phyloP scores from a whole-genome alignment of 768 basidiomycete genomes.

The Chalciporus chontae region DNA sequence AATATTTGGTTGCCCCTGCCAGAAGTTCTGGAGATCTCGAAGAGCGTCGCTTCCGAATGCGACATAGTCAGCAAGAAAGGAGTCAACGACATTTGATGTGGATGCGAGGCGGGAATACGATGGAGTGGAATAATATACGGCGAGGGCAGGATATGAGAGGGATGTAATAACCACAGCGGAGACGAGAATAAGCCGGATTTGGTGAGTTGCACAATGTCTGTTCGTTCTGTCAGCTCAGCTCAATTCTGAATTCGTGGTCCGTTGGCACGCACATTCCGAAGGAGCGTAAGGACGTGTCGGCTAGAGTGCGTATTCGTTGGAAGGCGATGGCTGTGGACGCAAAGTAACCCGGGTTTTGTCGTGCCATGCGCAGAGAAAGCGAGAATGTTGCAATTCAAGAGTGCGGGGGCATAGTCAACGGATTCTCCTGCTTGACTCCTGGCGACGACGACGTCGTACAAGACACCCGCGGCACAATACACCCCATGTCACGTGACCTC shows the following conservation, averaged over 20 bases:
- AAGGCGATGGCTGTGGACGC: conserved; percentile 17
- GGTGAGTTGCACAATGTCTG: conserved; percentile 88
- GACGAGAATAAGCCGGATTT: conserved; percentile 84
- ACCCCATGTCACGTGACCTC: conserved; percentile 16
- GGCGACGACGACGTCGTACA: background rate
- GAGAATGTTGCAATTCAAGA: background rate
- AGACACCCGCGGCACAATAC: background rate
- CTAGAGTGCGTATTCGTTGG: conserved; percentile 37
- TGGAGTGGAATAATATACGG: conserved; percentile 74
- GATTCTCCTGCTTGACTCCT: background rate
- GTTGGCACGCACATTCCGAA: conserved; percentile 72
- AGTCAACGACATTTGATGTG: conserved; percentile 57
- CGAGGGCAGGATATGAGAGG: conserved; percentile 87
- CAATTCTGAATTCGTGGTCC: background rate
- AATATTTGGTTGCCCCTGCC: conserved; percentile 63
- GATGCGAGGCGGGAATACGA: conserved; percentile 54
- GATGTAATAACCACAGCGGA: conserved; percentile 86
- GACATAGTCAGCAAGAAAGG: conserved; percentile 52
- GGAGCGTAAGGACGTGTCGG: conserved; percentile 56
- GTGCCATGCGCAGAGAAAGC: conserved; percentile 21
- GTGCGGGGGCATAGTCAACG: background rate
- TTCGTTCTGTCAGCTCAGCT: conserved; percentile 7
- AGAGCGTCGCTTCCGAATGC: conserved; percentile 52
- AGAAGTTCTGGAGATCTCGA: conserved; percentile 66
- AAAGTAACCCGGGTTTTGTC: conserved; percentile 15